phyloP scores from a whole-genome alignment of 768 basidiomycete species.

The Crepidotus variabilis region DNA sequence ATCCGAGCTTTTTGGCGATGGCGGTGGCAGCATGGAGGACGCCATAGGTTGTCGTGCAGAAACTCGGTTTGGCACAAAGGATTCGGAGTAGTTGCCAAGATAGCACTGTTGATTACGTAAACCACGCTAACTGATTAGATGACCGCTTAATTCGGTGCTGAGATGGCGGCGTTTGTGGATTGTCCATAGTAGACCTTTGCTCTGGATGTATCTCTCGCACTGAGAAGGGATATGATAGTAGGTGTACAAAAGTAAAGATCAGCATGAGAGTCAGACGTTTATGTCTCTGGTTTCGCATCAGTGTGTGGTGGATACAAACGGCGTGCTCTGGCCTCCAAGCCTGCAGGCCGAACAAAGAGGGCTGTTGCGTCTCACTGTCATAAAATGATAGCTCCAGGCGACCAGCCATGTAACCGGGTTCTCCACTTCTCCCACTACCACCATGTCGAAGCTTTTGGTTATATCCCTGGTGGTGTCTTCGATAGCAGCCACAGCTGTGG shows the following conservation, averaged over 20 bases:
- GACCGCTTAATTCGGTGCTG: background rate
- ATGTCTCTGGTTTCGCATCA: background rate
- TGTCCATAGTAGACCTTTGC: background rate
- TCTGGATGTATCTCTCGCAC: no score
- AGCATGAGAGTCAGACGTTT: no score
- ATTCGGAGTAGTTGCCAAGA: background rate
- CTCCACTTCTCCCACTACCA: conserved; percentile 3
- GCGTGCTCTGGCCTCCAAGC: background rate
- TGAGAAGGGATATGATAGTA: no score
- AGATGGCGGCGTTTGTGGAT: background rate
- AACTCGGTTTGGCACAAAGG: background rate
- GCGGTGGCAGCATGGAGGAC: conserved; percentile 25
- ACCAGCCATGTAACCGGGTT: conserved; percentile 1
- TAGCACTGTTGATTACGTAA: background rate
- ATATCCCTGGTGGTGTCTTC: background rate
- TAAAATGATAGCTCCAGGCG: background rate
- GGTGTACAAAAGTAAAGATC: no score
- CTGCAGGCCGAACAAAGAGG: background rate
- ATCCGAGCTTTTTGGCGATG: conserved; percentile 26
- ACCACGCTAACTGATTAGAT: background rate
- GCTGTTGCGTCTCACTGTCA: background rate
- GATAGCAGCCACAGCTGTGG: background rate
- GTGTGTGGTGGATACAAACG: background rate
- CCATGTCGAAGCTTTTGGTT: conserved; percentile 8
- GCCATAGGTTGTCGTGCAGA: background rate